Conservation (phyloP, 106 monocot species). For the Platanthera zijinensis region DNA sequence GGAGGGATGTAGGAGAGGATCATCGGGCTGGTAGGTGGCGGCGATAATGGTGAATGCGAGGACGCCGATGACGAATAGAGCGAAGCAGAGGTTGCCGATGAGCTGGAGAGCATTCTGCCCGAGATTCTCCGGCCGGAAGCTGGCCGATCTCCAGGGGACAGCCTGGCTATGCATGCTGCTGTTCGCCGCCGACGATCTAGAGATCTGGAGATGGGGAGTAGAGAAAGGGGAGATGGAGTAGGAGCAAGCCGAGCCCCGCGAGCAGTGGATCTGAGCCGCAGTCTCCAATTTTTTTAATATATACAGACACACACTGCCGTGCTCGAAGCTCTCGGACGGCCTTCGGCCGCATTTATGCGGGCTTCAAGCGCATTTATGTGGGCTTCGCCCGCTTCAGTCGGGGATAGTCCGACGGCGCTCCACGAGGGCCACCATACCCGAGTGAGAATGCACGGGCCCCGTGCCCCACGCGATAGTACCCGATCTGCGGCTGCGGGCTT, state of each 20-base stretch:
- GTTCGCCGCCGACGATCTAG: background rate
- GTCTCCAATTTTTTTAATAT: background rate
- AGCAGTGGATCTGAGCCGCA: background rate
- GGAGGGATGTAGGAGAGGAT: slow-evolving; percentile 43
- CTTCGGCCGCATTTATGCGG: no score
- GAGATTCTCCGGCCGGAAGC: slow-evolving; percentile 44
- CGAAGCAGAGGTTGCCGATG: slow-evolving; percentile 65
- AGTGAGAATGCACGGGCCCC: no score
- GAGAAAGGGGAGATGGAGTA: background rate
- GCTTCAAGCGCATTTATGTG: no score
- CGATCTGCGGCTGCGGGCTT: no score
- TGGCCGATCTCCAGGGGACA: background rate
- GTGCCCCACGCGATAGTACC: no score
- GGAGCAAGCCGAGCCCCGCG: background rate
- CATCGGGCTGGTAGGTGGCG: slow-evolving; percentile 67
- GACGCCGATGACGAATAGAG: slow-evolving; percentile 53
- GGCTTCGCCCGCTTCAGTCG: no score
- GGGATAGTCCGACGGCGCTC: no score
- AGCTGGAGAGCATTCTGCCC: slow-evolving; percentile 41
- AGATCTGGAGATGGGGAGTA: background rate
- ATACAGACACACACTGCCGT: no score
- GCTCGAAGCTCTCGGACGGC: no score
- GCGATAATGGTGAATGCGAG: slow-evolving; percentile 66
- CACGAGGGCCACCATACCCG: no score
- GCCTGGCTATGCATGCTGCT: slow-evolving; percentile 6